Evolutionary conservation across 116 monocot species (phyloP).

Genomic region (Cymodocea nodosa): DNA sequence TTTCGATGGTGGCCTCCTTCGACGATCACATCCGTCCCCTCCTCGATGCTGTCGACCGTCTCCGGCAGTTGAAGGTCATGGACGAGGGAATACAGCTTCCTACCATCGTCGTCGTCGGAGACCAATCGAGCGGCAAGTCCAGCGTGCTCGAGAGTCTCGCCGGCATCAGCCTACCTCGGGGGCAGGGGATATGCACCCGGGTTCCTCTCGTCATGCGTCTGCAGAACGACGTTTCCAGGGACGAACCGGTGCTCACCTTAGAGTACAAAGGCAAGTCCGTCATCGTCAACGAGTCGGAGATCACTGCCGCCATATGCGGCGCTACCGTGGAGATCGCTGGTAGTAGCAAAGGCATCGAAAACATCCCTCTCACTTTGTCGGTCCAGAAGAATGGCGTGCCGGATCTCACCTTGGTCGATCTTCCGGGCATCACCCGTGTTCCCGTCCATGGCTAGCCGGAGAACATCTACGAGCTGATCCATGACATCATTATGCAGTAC

Average conservation of each 20-base stretch:
- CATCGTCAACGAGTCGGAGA: conserved; percentile 14
- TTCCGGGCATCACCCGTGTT: conserved; percentile 61
- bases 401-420: conserved; percentile 66
- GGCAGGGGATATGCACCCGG: conserved; percentile 78
- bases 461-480: conserved; percentile 54
- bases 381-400: conserved; percentile 59
- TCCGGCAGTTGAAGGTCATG: conserved; percentile 54
- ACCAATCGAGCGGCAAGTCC: conserved; percentile 71
- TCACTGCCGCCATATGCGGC: conserved; percentile 30
- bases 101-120: conserved; percentile 66
- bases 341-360: conserved; percentile 38
- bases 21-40: conserved; percentile 48
- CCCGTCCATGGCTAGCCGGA: conserved; percentile 60
- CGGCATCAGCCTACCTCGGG: conserved; percentile 63
- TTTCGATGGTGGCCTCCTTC: conserved; percentile 22
- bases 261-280: conserved; percentile 32
- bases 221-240: conserved; percentile 22
- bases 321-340: conserved; percentile 65
- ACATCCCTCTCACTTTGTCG: conserved; percentile 43
- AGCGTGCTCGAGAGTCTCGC: conserved; percentile 58
- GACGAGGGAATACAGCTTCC: conserved; percentile 65
- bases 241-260: conserved; percentile 21
- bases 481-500: conserved; percentile 48
- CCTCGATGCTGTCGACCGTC: conserved; percentile 53
- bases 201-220: conserved; percentile 81